Base-by-base conservation (phyloP, 2,329 filamentous ascomycete species). In the Sclerotinia glacialis region DNA sequence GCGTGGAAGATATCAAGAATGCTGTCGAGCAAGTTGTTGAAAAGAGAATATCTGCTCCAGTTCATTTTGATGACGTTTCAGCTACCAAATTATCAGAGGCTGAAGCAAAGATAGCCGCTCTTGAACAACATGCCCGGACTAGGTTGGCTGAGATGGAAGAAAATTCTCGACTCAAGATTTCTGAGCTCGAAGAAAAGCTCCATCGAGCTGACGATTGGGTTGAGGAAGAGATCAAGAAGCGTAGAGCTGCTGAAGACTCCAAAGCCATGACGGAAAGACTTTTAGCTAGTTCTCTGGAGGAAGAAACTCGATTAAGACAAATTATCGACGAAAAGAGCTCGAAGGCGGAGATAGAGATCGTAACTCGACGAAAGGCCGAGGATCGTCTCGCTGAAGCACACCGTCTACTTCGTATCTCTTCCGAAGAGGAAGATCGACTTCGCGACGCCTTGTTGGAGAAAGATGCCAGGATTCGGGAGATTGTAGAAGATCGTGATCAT, bases 351-450 rank as follows among this genome's bases (percentile, higher is more conserved):
- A 79, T 85, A 63, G 89, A 93, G 72, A 79, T 89, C 67, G 80
- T 83, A 54, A 78, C 79, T 58, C 86, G 90, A 67, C 85, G 89
- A 64, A 82, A 86, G 44, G 88, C 88, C 1, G 90, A 93, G 75
- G 90, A 93, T 73, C 85, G 86, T 68, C 80, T 92, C 18, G 85
- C 88, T 6, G 89, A 93, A 74, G 83, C 88, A n/a, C 88, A 93
- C 77, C 83, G 87, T 65, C 83, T 89, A 28, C 82, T 92, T 34
- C 85, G 86, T 67, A 83, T 87, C 69, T 85, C 89, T 6, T 85
- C 89, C n/a, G 88, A 92, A 74, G 89, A 93, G 74, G 88, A 90
- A 70, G 84, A 84, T 70, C 84, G 88, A 64, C 83, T 93, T 6
- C 83, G 87, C 34, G 85, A 89, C 68, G 82, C 85, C 37, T 79